These are phyloP conservation scores for Hypericum androsaemum DNA, from an alignment of 345 rosid genomes.

Conservation along the genomic window DNA sequence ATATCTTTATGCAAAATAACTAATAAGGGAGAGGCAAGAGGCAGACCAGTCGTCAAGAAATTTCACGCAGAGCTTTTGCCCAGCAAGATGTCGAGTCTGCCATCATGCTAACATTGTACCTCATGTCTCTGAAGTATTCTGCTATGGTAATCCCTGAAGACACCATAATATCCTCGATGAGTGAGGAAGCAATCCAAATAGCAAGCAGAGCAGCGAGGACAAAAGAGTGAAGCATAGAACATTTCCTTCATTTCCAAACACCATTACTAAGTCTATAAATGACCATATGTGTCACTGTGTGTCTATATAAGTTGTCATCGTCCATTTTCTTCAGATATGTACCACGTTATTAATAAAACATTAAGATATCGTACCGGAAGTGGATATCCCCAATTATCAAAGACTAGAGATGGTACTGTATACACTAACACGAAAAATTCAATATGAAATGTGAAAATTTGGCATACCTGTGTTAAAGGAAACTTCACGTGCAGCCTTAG, in stretches of 20 bases:
- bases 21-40: conserved; percentile 4
- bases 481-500: conserved; percentile 99
- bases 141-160: conserved; percentile 91
- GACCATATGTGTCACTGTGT: too few species aligned
- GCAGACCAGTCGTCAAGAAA: conserved; percentile 92
- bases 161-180: conserved; percentile 6
- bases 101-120: conserved; percentile 99
- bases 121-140: conserved; percentile 98
- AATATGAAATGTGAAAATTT: neutral
- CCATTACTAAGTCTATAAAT: too few species aligned
- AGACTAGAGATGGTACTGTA: too few species aligned
- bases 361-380: too few species aligned
- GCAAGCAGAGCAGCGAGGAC: neutral
- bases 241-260: too few species aligned
- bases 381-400: too few species aligned
- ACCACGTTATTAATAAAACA: too few species aligned
- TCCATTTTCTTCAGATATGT: too few species aligned
- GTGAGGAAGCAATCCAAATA: neutral
- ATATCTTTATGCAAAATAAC: too few species aligned
- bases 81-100: conserved; percentile 99
- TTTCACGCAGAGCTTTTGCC: conserved; percentile 99
- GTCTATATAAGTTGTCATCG: too few species aligned
- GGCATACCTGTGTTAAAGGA: conserved; percentile 86
- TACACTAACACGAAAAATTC: too few species aligned
- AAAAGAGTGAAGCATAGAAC: too few species aligned